Conservation (phyloP, 2,329 filamentous ascomycete genomes). For the Diaporthe citrichinensis region DNA sequence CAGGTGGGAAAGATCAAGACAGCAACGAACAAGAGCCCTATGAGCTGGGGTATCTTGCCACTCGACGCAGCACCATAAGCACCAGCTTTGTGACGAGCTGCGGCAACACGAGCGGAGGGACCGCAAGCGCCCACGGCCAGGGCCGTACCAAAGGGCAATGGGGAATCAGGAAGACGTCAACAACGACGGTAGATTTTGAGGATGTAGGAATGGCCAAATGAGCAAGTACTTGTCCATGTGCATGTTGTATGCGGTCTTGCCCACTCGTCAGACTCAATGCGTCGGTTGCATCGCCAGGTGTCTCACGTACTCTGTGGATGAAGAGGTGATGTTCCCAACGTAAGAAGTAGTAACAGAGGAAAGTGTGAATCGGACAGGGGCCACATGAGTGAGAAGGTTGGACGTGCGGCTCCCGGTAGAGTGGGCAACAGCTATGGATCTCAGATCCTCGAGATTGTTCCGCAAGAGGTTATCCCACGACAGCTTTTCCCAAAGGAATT, state of each 20-base stretch:
- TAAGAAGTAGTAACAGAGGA: neutral
- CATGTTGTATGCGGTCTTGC: neutral
- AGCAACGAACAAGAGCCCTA: neutral
- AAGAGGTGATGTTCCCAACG: neutral
- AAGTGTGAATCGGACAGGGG: neutral
- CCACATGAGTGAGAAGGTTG: neutral
- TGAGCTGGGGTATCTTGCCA: neutral
- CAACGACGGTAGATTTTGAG: neutral
- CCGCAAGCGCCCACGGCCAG: neutral
- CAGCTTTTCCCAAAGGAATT: too few relatives aligned
- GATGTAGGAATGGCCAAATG: neutral
- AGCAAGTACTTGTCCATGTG: neutral
- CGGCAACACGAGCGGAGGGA: neutral
- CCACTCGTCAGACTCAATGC: neutral
- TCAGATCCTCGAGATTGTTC: neutral
- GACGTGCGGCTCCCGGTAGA: neutral
- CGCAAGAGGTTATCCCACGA: neutral
- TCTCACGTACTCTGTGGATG: neutral
- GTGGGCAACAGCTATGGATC: neutral
- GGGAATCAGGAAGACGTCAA: constrained; percentile 14
- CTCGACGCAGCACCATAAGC: neutral
- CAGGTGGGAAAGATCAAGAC: neutral
- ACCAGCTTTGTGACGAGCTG: neutral
- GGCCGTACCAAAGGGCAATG: neutral
- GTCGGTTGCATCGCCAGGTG: neutral